Base-by-base conservation (phyloP, 1,139 yeast genomes). In the Debaryomycetaceae sp. region DNA sequence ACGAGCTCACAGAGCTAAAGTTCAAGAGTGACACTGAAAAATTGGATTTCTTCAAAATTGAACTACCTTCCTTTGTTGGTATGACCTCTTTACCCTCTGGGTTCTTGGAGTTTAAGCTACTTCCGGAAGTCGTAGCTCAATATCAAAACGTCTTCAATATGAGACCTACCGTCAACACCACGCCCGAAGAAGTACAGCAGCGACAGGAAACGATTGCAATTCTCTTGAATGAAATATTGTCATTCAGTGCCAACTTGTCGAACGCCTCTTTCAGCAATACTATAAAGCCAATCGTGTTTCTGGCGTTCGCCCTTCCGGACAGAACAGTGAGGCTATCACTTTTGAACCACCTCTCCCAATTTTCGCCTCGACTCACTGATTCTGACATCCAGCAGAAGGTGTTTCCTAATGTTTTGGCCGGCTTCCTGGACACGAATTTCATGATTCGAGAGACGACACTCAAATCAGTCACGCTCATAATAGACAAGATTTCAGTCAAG, bases 361-460 rank as follows among this genome's bases (percentile, higher is more conserved):
- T 73, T 43, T 65, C 76, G 24, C 61, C 61, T 2, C 56, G 58
- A 27, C 55, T 86, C 17, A 65, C 76, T 4, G 78, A 77, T 30
- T 56, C 71, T 18, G 85, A 81, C 28, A 71, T 88, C 5, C 83
- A 83, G 40, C 79, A 71, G 46, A 78, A 74, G 44, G 68, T 91
- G 3, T 86, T 85, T 52, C 75, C 75, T 9, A 71, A 71, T 30
- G 65, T 85, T 43, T 61, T 81, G 9, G 76, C 82, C 14, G 97
- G 97, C 0, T 82, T 91, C 46, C 78, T 80, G 23, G 98, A 91
- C 51, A 76, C 95, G 0, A 89, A 86, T 49, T 75, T 81, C 6
- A 71, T 81, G 22, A 75, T 91, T 29, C 66, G 97, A 38, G 88
- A 84, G 43, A 85, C 82, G 25, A 84, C 97, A 0, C 63, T 91